These are phyloP conservation scores for Stramenopiles sp. DNA, from an alignment of 352 stramenopile species.

Conservation along the genomic window DNA sequence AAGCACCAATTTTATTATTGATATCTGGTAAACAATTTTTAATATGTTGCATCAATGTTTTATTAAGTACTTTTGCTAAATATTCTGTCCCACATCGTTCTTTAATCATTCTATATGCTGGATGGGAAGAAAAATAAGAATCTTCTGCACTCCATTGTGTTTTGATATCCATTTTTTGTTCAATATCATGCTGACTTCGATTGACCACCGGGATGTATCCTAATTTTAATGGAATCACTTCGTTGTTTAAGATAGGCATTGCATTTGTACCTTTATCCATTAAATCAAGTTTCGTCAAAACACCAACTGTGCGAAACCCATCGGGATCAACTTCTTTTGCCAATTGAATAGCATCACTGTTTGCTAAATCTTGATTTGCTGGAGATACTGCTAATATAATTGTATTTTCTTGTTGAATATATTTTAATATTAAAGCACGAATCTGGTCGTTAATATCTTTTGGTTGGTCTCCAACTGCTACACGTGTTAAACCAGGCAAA, in stretches of 20 bases:
- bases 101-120: constrained; percentile 70
- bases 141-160: constrained; percentile 82
- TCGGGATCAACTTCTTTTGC: constrained; percentile 61
- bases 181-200: constrained; percentile 93
- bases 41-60: neutral
- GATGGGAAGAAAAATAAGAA: constrained; percentile 89
- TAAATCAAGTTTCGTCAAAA: constrained; percentile 98
- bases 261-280: constrained; percentile 98
- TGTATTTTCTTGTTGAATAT: constrained; percentile 93
- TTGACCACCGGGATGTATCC: constrained; percentile 98
- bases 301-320: constrained; percentile 89
- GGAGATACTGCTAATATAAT: constrained; percentile 96
- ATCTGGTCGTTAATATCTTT: constrained; percentile 99
- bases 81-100: constrained; percentile 86
- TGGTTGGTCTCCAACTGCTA: constrained; percentile 93
- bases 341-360: constrained; percentile 94
- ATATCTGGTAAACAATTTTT: neutral
- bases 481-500: constrained; percentile 88
- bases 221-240: constrained; percentile 81
- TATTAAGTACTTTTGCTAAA: constrained; percentile 87
- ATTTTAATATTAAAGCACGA: constrained; percentile 91
- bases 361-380: constrained; percentile 96
- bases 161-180: constrained; percentile 76
- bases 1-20: neutral
- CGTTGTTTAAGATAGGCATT: constrained; percentile 68